phyloP scores from a whole-genome alignment of 2,329 filamentous ascomycete genomes.

The Venturia effusa region DNA sequence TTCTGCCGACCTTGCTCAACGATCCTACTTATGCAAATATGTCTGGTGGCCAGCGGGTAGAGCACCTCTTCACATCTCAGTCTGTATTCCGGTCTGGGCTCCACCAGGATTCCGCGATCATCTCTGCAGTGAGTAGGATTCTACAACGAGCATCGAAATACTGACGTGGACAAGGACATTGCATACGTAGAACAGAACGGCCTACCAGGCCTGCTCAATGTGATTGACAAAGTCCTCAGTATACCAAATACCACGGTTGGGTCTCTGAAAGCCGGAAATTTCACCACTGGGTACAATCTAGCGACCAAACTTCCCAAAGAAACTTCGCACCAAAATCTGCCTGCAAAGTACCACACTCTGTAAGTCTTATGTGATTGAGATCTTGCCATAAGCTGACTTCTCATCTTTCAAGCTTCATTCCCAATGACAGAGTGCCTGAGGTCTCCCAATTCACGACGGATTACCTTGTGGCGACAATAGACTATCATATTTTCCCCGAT shows the following conservation, averaged over 20 bases:
- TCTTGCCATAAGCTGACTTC: neutral
- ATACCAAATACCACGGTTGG: constrained; percentile 20
- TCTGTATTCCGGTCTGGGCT: neutral
- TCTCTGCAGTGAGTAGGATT: neutral
- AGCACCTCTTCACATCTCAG: neutral
- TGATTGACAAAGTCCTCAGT: constrained; percentile 34
- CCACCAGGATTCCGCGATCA: neutral
- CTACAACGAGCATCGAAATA: neutral
- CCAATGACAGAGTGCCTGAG: neutral
- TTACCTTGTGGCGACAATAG: neutral
- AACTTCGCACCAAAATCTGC: neutral
- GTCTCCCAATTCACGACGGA: neutral
- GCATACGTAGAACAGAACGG: neutral
- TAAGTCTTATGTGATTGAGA: neutral
- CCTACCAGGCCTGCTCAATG: constrained; percentile 31
- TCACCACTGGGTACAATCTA: neutral
- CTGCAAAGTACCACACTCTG: neutral
- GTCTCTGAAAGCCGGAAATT: neutral
- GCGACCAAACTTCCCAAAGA: neutral
- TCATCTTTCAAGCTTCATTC: neutral
- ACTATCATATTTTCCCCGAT: neutral
- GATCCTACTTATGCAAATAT: neutral
- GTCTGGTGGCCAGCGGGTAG: neutral
- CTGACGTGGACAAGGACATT: neutral
- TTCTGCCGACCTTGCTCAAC: neutral